Evolutionary conservation across 1,284 basidiomycete species (phyloP).

Genomic region (Hemileia vastatrix): DNA sequence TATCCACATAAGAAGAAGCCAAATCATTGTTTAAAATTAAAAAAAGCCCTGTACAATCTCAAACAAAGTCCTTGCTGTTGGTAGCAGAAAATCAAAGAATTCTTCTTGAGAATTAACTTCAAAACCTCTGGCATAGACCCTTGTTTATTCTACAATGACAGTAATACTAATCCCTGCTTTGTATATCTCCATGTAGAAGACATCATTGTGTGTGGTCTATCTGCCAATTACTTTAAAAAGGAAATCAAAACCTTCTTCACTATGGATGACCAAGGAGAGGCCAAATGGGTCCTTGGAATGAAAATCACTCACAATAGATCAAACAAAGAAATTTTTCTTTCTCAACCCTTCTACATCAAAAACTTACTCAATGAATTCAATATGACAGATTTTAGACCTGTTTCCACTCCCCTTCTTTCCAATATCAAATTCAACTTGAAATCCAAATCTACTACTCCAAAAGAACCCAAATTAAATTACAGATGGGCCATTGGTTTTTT

Average conservation of each 20-base stretch:
- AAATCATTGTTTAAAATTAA: background rate
- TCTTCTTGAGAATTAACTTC: background rate
- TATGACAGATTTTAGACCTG: background rate
- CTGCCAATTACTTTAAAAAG: background rate
- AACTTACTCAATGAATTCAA: background rate
- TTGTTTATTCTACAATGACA: background rate
- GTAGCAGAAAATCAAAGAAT: background rate
- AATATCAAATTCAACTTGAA: background rate
- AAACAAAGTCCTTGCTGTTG: slow-evolving; percentile 1
- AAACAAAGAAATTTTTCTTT: too few relatives aligned
- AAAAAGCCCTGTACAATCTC: background rate
- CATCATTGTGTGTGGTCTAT: background rate
- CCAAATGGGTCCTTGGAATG: background rate
- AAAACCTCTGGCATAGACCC: background rate
- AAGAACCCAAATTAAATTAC: slow-evolving; percentile 4
- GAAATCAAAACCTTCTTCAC: background rate
- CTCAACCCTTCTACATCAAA: too few relatives aligned
- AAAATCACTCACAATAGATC: too few relatives aligned
- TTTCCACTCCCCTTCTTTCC: background rate
- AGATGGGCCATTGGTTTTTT: background rate
- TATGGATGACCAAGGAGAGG: too few relatives aligned
- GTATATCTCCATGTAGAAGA: background rate
- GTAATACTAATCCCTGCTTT: background rate
- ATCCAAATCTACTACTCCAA: too few relatives aligned
- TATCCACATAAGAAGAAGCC: too few relatives aligned